Conservation (phyloP, 2,329 filamentous ascomycete genomes). For the Cladorrhinum sp. region DNA sequence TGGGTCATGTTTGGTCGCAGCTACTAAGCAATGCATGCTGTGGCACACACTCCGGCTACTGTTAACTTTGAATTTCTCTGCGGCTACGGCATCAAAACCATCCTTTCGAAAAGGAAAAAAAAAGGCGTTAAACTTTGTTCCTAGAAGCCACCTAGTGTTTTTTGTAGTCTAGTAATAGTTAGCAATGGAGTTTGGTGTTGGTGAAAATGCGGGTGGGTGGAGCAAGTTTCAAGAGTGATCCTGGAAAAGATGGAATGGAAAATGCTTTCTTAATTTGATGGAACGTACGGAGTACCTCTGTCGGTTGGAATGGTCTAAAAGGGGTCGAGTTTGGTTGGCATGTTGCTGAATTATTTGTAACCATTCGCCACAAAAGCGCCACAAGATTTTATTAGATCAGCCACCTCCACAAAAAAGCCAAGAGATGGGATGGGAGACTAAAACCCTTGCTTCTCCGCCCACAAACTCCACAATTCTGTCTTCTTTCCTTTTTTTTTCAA, state of each 20-base stretch:
- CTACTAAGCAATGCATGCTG: slow-evolving; percentile 41
- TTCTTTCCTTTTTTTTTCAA: no score
- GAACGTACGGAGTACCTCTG: no score
- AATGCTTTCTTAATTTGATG: no score
- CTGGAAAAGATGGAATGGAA: no score
- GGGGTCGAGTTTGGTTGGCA: no score
- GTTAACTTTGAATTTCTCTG: background rate
- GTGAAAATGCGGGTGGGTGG: no score
- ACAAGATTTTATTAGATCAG: slow-evolving; percentile 13
- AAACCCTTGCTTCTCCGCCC: no score
- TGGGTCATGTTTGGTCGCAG: slow-evolving; percentile 92
- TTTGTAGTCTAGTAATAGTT: background rate
- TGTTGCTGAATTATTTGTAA: no score
- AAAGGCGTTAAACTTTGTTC: background rate
- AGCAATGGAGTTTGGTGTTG: background rate
- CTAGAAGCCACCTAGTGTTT: background rate
- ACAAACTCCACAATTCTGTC: no score
- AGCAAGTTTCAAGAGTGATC: no score
- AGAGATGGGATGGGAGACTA: slow-evolving; percentile 26
- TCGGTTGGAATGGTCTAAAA: no score
- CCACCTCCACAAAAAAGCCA: slow-evolving; percentile 21
- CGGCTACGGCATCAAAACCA: background rate
- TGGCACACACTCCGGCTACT: background rate
- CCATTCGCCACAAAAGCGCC: background rate
- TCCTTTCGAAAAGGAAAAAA: background rate